Evolutionary conservation across 768 basidiomycete genomes (phyloP).

Genomic region (Infundibulicybe gibba): DNA sequence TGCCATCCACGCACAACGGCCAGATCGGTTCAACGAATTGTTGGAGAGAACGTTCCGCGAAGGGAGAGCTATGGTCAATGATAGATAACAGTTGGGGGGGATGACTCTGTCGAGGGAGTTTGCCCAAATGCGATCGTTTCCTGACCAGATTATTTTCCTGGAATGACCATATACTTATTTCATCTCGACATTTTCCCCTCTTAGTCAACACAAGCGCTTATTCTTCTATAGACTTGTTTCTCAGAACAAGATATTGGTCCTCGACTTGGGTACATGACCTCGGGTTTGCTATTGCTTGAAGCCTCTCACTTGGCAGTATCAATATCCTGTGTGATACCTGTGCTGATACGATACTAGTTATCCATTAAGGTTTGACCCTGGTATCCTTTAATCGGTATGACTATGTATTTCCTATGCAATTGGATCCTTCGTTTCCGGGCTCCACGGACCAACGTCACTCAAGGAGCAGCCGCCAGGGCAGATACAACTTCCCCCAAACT

Average conservation of each 20-base stretch:
- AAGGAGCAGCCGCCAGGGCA: constrained; percentile 81
- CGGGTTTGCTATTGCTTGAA: too few relatives aligned
- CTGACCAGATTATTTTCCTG: too few relatives aligned
- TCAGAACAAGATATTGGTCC: too few relatives aligned
- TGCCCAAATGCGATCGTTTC: too few relatives aligned
- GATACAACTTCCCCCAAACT: constrained; percentile 79
- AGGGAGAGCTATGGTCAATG: constrained; percentile 30
- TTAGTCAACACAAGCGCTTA: too few relatives aligned
- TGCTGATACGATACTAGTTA: background rate
- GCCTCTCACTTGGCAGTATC: too few relatives aligned
- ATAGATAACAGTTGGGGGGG: background rate
- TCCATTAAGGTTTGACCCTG: background rate
- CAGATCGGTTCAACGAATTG: constrained; percentile 47
- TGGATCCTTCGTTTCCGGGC: constrained; percentile 17
- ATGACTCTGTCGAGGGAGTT: too few relatives aligned
- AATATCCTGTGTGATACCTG: too few relatives aligned
- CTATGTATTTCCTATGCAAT: background rate
- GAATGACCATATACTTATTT: too few relatives aligned
- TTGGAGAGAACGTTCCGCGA: constrained; percentile 56
- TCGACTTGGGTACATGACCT: too few relatives aligned
- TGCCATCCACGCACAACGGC: constrained; percentile 48
- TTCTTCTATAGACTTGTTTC: too few relatives aligned
- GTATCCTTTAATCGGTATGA: constrained; percentile 2
- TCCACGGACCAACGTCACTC: constrained; percentile 94
- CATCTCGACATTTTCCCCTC: too few relatives aligned